These are phyloP conservation scores for Artemisia tridentata DNA, from an alignment of 129 eudicot species.

Conservation along the genomic window DNA sequence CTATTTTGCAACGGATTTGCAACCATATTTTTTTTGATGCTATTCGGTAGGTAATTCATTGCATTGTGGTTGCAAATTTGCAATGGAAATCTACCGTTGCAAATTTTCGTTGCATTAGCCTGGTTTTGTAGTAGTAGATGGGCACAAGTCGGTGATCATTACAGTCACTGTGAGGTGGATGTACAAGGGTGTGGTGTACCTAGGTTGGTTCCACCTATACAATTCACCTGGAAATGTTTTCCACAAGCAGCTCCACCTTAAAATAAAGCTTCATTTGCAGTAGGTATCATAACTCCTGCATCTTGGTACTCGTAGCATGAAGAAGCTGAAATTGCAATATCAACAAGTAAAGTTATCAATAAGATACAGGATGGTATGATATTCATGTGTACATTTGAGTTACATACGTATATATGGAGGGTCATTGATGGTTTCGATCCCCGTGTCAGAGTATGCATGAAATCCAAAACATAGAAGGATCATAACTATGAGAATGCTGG, in stretches of 20 bases:
- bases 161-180: conserved; percentile 9
- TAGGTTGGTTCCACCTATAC: conserved; percentile 22
- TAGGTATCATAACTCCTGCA: conserved; percentile 27
- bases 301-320: conserved; percentile 23
- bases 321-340: conserved; percentile 15
- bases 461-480: too few species aligned
- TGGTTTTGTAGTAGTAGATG: too few species aligned
- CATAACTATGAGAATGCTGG: too few species aligned
- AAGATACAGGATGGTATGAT: too few species aligned
- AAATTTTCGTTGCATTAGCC: too few species aligned
- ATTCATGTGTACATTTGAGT: neutral
- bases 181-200: conserved; percentile 26
- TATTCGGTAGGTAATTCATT: too few species aligned
- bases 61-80: too few species aligned
- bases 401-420: conserved; percentile 30
- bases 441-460: too few species aligned
- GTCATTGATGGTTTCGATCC: conserved; percentile 33
- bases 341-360: neutral
- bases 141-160: conserved; percentile 20
- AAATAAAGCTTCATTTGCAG: conserved; percentile 25
- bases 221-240: conserved; percentile 14
- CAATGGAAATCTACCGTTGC: too few species aligned
- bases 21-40: too few species aligned
- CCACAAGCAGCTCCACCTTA: conserved; percentile 27
- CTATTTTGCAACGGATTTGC: too few species aligned